Base-by-base conservation (phyloP, 2,329 filamentous ascomycete genomes). In the Cladophialophora carrionii region DNA sequence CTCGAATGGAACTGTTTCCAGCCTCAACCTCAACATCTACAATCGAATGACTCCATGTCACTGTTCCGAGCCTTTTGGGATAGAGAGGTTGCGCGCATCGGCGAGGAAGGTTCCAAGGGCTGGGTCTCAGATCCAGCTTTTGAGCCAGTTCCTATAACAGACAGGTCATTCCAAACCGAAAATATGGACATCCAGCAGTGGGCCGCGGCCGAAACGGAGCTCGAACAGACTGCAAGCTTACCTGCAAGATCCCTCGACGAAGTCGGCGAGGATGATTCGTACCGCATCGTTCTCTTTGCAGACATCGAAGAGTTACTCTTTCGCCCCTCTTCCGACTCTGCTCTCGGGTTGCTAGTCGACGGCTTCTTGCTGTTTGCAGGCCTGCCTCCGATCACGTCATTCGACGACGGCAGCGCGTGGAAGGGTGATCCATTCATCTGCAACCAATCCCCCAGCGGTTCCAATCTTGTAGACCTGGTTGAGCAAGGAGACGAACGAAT, bases 21-120 rank as follows among this genome's bases (percentile, higher is more conserved):
- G 2, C 87, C 90, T 14, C 20, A 20, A 20, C 7, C 17, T 2
- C 68, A 49, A 24, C 53, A 62, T 8, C 54, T 63, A 61, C 20
- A 63, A 8, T 4, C 51, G 24, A 52, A 70, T 22, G 34, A 68
- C 57, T 56, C 68, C 67, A 14, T 77, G 31, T 52, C 71, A n/a
- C 68, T 72, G 0, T 90, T 96, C 67, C 80, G 85, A 55, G 83
- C 88, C 2, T 96, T 95, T 68, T 98, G 95, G 95, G 92, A 96
- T 65, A 90, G 87, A 63, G 94, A 97, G 73, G 83, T 87, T 0
- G 81, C 90, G 0, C 85, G 94, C 5, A 84, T 96, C 61, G 94
- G 94, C 9, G 94, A 98, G 71, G 73, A 78, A 0, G 82, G 80
- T 1, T 88, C 91, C 2, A 81, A 82, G 66, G 92, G 92, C 0